These are phyloP conservation scores for Lactarius vividus DNA, from an alignment of 768 basidiomycete genomes.

Conservation along the genomic window DNA sequence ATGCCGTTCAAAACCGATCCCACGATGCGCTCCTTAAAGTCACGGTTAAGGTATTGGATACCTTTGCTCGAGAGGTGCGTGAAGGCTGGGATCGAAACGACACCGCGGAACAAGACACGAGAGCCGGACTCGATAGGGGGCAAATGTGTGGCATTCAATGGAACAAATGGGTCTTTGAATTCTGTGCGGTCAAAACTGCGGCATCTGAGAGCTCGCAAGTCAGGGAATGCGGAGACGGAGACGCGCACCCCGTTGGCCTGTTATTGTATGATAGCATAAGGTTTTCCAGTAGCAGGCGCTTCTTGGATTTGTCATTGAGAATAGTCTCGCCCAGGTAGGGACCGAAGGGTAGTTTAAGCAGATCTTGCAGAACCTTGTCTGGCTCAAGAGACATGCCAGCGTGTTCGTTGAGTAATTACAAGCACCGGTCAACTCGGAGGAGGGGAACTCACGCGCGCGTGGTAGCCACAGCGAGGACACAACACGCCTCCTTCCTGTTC, in stretches of 20 bases:
- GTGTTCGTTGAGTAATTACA: not conserved
- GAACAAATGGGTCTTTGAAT: slow-evolving; percentile 1
- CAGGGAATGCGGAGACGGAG: not conserved
- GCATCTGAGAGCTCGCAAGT: not conserved
- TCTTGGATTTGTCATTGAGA: slow-evolving; percentile 28
- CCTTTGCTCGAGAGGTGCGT: slow-evolving; percentile 53
- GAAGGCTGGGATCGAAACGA: slow-evolving; percentile 45
- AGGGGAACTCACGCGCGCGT: not conserved
- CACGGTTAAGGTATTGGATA: slow-evolving; percentile 39
- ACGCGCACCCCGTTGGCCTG: slow-evolving; percentile 19
- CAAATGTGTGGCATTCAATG: not conserved
- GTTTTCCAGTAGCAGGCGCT: slow-evolving; percentile 9
- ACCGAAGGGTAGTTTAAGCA: slow-evolving; percentile 33
- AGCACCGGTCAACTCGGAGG: not conserved
- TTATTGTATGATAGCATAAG: slow-evolving; percentile 15
- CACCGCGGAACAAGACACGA: slow-evolving; percentile 49
- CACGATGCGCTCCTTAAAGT: slow-evolving; percentile 42
- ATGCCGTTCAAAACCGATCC: slow-evolving; percentile 30
- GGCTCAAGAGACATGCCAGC: not conserved
- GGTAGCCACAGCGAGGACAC: not conserved
- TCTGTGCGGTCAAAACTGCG: slow-evolving; percentile 21
- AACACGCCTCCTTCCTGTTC: not conserved
- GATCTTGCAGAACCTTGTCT: not conserved
- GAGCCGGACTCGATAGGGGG: slow-evolving; percentile 1
- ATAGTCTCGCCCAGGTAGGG: slow-evolving; percentile 36